Evolutionary conservation across 139 green algal genomes (phyloP), one percentile per base, ranked within the genome.

Genomic region (Micractinium sp.): DNA sequence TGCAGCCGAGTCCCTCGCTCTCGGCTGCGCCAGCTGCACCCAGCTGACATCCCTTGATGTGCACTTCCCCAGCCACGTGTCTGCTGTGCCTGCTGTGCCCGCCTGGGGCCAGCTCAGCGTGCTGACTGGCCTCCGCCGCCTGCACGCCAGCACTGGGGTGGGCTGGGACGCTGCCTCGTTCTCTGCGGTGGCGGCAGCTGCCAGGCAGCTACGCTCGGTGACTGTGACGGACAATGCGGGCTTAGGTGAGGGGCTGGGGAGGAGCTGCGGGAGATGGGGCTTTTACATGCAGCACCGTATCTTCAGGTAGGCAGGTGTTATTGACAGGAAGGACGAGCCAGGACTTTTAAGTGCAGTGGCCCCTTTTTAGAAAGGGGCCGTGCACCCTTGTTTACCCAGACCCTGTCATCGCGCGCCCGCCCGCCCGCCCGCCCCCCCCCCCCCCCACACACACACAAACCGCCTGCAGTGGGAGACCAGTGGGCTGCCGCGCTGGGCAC

Each of bases 61-160:
- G 18, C 66, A 86, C 63, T 86, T 86, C 39, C 33, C 77, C 19
- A 22, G 25, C 4, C 53, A 80, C 61, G 33, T n/a, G 29, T 31
- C n/a, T 2, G 38, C 22, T 4, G 60, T 35, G 60, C 56, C 78
- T 15, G 31, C 31, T 5, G 78, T 79, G 77, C 77, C 36, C 14
- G 86, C 86, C 77, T 90, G 86, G 86, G 2, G 14, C 29, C 35
- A 38, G 63, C 86, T 90, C 4, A 29, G 16, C 20, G 38, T 38
- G 33, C 36, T 86, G 31, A 39, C 63, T 38, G 38, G 56, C 77
- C 77, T 90, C 2, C 76, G 86, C 61, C 36, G 38, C 66, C 87
- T 90, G 60, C 87, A 90, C 47, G 66, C 67, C 80, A 33, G 39
- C 80, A 82, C 41, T 22, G 87, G 87, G n/a, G 19, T 90, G 80